Conservation (phyloP, 208 protist species). For the Borovskyia barvae region DNA sequence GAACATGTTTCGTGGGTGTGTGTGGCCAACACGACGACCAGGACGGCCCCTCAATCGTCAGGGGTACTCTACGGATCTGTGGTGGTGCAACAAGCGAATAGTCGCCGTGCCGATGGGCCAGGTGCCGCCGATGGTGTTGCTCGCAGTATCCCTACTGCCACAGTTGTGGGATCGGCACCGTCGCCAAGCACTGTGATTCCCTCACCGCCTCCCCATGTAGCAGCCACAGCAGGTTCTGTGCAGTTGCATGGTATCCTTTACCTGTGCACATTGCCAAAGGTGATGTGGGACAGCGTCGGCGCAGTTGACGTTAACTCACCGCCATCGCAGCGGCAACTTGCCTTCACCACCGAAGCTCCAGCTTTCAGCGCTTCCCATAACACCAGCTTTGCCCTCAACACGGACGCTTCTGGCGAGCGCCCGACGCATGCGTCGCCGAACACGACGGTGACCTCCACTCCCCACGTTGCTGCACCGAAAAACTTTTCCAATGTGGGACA, state of each 20-base stretch:
- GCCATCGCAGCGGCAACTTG: constrained; percentile 15
- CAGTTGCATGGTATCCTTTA: constrained; percentile 4
- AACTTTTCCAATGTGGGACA: no score
- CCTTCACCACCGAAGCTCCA: constrained; percentile 11
- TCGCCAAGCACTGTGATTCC: no score
- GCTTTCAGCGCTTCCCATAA: constrained; percentile 9
- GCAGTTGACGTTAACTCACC: constrained; percentile 7
- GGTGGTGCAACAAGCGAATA: neutral
- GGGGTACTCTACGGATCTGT: neutral
- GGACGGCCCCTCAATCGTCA: neutral
- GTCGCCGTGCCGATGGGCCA: no score
- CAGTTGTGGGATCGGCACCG: neutral
- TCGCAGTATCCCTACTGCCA: constrained; percentile 1
- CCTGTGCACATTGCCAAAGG: constrained; percentile 19
- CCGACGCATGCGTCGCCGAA: neutral
- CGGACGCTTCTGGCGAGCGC: neutral
- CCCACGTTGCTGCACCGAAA: no score
- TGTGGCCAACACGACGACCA: neutral
- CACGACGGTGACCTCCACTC: neutral
- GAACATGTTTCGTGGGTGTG: constrained; percentile 21
- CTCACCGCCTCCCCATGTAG: no score
- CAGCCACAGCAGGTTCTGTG: neutral
- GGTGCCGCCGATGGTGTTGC: neutral
- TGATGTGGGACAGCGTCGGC: constrained; percentile 13
- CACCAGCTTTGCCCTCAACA: constrained; percentile 2